Evolutionary conservation across 805 yeast genomes (phyloP).

Genomic region (Starmerella davenportii): DNA sequence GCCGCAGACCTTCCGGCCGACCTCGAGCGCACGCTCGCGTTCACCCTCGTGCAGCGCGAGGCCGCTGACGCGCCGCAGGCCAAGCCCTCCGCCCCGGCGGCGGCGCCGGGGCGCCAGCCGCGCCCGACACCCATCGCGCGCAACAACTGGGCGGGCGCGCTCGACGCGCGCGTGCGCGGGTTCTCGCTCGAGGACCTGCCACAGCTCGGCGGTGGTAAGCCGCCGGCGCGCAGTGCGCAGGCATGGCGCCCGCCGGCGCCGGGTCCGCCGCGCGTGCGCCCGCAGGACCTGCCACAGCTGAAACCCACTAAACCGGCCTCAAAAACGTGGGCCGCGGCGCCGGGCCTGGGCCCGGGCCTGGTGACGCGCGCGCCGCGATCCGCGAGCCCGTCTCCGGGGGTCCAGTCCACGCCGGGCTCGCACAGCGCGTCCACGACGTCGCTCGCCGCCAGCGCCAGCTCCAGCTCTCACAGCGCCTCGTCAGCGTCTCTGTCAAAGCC

Average conservation of each 20-base stretch:
- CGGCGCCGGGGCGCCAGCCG: slow-evolving; percentile 1
- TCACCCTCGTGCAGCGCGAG: background rate
- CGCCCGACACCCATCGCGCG: slow-evolving; percentile 2
- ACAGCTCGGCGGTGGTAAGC: slow-evolving; percentile 6
- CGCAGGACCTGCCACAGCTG: no score
- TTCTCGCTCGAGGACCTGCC: slow-evolving; percentile 9
- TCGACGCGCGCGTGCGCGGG: slow-evolving; percentile 2
- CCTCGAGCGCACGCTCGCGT: background rate
- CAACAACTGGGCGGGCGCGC: slow-evolving; percentile 8
- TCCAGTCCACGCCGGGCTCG: no score
- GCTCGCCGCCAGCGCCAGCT: background rate
- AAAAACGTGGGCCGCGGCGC: background rate
- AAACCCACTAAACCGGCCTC: background rate
- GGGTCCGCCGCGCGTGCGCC: no score
- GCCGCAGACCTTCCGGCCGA: background rate
- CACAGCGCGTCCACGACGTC: no score
- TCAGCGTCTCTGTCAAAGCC: no score
- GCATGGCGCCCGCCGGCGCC: no score
- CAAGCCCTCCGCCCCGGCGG: slow-evolving; percentile 3
- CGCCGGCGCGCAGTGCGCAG: no score
- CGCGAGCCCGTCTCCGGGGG: background rate
- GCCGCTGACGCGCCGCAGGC: slow-evolving; percentile 1
- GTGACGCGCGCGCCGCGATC: background rate
- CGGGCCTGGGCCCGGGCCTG: background rate
- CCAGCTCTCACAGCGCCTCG: no score